Conservation (phyloP, 257 asterid genomes). For the Ballota nigra region DNA sequence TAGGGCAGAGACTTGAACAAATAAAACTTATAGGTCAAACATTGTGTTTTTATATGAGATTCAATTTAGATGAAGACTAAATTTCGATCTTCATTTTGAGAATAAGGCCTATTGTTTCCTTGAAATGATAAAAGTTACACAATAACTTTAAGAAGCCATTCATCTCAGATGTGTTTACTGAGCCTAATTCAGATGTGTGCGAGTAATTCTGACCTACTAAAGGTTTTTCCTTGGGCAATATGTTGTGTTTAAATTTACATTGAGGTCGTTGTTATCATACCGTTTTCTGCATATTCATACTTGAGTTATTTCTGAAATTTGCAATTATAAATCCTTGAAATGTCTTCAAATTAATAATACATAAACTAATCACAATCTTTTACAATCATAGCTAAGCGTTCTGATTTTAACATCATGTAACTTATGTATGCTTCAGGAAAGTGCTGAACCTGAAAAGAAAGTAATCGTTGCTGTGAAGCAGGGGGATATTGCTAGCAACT, state of each 20-base stretch:
- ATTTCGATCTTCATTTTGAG: not conserved
- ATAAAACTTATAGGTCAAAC: not conserved
- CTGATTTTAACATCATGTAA: slow-evolving; percentile 3
- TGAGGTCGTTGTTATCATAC: no score
- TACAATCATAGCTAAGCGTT: not conserved
- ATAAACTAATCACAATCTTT: not conserved
- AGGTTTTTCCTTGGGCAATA: not conserved
- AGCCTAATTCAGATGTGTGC: not conserved
- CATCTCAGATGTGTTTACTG: not conserved
- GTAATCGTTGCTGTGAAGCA: slow-evolving; percentile 93
- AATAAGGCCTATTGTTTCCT: not conserved
- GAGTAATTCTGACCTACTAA: not conserved
- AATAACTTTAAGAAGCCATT: not conserved
- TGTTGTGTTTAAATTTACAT: not conserved
- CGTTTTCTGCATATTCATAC: no score
- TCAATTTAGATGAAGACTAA: not conserved
- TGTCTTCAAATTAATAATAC: not conserved
- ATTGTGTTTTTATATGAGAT: not conserved
- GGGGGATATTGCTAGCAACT: slow-evolving; percentile 93
- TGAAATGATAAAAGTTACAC: no score
- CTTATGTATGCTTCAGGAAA: slow-evolving; percentile 42
- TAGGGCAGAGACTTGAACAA: not conserved
- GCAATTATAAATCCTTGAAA: not conserved
- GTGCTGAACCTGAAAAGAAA: slow-evolving; percentile 38
- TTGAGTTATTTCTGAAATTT: not conserved